Conservation (phyloP, 139 green algal genomes). For the Chlamydomonas schloesseri region DNA sequence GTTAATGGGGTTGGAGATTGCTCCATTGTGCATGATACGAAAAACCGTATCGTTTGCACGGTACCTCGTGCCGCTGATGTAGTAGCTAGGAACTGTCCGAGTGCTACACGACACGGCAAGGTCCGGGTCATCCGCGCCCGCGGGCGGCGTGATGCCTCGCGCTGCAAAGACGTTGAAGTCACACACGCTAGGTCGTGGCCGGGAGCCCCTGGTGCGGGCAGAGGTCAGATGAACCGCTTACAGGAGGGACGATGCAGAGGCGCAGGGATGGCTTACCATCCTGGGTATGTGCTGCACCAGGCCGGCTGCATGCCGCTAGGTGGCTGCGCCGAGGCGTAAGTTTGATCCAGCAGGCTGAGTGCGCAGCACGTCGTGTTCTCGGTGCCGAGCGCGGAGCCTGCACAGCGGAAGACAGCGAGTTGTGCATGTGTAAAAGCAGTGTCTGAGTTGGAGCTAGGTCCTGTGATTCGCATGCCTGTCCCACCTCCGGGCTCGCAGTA, state of each 20-base stretch:
- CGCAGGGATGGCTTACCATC: background rate
- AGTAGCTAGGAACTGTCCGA: background rate
- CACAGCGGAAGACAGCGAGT: no score
- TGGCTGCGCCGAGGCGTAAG: background rate
- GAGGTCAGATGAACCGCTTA: no score
- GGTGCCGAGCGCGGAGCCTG: background rate
- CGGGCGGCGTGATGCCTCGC: background rate
- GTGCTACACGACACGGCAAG: background rate
- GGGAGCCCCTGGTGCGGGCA: background rate
- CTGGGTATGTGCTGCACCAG: conserved; percentile 23
- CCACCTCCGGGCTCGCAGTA: conserved; percentile 32
- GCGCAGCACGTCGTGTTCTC: conserved; percentile 29
- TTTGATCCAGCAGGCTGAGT: conserved; percentile 23
- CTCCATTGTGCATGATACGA: background rate
- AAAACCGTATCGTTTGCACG: background rate
- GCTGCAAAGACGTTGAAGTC: conserved; percentile 35
- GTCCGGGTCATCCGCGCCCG: background rate
- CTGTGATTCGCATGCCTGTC: no score
- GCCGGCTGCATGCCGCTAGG: background rate
- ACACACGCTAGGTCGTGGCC: conserved; percentile 14
- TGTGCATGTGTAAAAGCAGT: no score
- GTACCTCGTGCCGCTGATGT: conserved; percentile 14
- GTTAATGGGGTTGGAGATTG: background rate
- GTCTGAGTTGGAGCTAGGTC: no score
- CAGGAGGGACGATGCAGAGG: no score